Percentiles rank a stretch among this genome's conserved stretches.
Evolutionary conservation across 176 grass and related monocot genomes (phyloP).

Genomic region (Carex myosuroides): DNA sequence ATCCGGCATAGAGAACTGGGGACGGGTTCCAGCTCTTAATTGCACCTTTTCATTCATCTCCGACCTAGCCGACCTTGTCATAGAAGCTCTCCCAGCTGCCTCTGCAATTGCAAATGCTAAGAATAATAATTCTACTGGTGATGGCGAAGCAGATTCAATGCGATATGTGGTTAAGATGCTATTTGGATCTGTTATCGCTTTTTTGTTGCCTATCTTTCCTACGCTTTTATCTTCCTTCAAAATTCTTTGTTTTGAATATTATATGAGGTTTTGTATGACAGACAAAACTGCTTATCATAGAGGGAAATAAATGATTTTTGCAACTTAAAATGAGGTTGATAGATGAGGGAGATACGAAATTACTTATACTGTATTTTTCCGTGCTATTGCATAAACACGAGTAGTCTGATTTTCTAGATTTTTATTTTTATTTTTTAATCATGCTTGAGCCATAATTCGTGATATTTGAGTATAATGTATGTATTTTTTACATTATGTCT

Average conservation of each 20-base stretch:
- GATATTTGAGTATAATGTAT: no score
- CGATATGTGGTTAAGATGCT: conserved; percentile 57
- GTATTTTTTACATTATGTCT: no score
- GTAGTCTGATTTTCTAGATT: no score
- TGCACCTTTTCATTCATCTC: conserved; percentile 68
- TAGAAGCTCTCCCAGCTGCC: conserved; percentile 64
- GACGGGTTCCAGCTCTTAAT: conserved; percentile 81
- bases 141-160: conserved; percentile 37
- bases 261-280: not conserved
- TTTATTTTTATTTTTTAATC: no score
- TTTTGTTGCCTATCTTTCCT: conserved; percentile 61
- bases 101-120: conserved; percentile 21
- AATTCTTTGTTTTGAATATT: conserved; percentile 38
- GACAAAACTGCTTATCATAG: not conserved
- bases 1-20: conserved; percentile 92
- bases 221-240: conserved; percentile 49
- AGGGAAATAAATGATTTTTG: no score
- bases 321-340: no score
- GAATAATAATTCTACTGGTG: not conserved
- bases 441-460: no score
- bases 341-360: no score
- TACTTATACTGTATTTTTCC: no score
- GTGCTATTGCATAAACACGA: no score
- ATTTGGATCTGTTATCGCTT: conserved; percentile 61
- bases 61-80: conserved; percentile 65